Evolutionary conservation across 75 land plant species (phyloP).

Genomic region (Selaginella tamariscina): DNA sequence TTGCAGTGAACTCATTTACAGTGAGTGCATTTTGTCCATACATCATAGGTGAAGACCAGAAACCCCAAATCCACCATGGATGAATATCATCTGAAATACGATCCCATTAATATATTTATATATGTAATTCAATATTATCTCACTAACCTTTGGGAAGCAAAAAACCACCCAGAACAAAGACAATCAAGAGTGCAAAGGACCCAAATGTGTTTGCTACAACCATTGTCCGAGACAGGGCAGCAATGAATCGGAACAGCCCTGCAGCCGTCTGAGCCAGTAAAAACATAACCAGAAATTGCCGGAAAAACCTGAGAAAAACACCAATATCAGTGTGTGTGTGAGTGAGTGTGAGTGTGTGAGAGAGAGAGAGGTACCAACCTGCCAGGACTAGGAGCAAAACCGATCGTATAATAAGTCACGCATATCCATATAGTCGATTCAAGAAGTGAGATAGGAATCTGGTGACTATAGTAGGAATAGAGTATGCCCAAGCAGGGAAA

Average conservation of each 20-base stretch:
- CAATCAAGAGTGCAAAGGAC: not conserved
- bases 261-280: not conserved
- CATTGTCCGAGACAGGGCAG: not conserved
- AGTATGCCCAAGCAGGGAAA: conserved; percentile 44
- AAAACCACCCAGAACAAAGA: not conserved
- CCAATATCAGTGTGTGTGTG: too few relatives aligned
- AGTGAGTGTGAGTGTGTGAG: too few relatives aligned
- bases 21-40: conserved; percentile 39
- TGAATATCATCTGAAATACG: conserved; percentile 16
- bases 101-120: too few relatives aligned
- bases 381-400: conserved; percentile 40
- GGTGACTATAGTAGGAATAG: conserved; percentile 29
- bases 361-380: conserved; percentile 27
- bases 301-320: not conserved
- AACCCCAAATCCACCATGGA: conserved; percentile 58
- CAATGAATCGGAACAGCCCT: not conserved
- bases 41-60: conserved; percentile 53
- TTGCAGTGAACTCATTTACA: conserved; percentile 43
- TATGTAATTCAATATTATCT: too few relatives aligned
- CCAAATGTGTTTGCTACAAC: conserved; percentile 1
- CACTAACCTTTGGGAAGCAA: not conserved
- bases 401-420: conserved; percentile 45
- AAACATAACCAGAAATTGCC: not conserved
- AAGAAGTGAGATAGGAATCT: conserved; percentile 30
- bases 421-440: conserved; percentile 25